Evolutionary conservation across 176 grass and related monocot species (phyloP).

Genomic region (Triticum urartu): DNA sequence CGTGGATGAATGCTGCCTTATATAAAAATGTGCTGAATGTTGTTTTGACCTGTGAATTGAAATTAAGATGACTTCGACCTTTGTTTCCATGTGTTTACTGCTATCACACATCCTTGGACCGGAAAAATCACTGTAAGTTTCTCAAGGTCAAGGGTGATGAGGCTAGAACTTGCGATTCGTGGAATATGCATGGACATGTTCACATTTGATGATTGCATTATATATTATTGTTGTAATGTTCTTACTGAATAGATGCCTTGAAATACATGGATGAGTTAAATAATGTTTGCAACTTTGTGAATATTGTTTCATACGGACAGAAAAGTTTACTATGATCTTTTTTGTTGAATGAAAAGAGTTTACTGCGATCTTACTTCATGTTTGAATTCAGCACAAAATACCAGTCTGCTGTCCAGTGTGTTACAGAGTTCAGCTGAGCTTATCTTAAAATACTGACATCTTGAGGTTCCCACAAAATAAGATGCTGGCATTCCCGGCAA

Average conservation of each 20-base stretch:
- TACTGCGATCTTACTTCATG: not conserved
- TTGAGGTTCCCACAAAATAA: not conserved
- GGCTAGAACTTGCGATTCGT: not conserved
- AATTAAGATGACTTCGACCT: not conserved
- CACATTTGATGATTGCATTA: not conserved
- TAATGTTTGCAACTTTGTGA: not conserved
- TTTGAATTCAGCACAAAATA: not conserved
- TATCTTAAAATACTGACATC: not conserved
- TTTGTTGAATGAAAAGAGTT: not conserved
- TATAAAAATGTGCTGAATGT: not conserved
- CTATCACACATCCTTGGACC: not conserved
- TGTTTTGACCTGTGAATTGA: not conserved
- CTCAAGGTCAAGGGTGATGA: not conserved
- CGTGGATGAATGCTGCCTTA: not conserved
- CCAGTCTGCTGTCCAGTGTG: not conserved
- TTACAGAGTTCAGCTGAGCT: not conserved
- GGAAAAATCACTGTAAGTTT: not conserved
- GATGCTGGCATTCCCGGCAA: not conserved
- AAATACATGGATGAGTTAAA: not conserved
- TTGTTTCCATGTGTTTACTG: not conserved
- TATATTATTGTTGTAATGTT: not conserved
- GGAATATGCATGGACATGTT: not conserved
- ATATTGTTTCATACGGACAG: not conserved
- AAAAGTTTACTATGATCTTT: not conserved
- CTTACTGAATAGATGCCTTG: not conserved